Evolutionary conservation across 257 asterid species (phyloP).

Genomic region (Rhazya stricta): DNA sequence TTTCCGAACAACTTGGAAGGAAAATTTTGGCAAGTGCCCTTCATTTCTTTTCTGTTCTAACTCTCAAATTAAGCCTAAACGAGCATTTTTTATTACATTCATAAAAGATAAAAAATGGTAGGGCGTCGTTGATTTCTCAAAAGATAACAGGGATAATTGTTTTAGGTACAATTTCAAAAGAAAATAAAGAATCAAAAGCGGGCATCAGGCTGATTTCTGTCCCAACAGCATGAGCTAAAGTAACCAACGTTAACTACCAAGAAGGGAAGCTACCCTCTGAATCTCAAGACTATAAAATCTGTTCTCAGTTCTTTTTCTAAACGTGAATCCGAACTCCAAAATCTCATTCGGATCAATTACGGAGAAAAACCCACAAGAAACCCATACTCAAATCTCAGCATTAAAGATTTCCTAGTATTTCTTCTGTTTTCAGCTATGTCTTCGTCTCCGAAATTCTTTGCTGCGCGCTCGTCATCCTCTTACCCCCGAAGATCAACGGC

Average conservation of each 20-base stretch:
- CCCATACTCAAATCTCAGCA: constrained; percentile 1
- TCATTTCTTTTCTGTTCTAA: too few species aligned
- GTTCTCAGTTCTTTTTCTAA: not conserved
- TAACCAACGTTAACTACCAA: not conserved
- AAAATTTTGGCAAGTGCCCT: too few species aligned
- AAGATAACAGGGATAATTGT: too few species aligned
- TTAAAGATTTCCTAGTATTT: not conserved
- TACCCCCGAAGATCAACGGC: constrained; percentile 46
- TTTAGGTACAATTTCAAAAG: too few species aligned
- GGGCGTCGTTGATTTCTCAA: too few species aligned
- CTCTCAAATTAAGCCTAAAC: too few species aligned
- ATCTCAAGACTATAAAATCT: not conserved
- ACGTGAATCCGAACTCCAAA: not conserved
- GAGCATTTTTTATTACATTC: too few species aligned
- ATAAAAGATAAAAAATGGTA: too few species aligned
- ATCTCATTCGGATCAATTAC: not conserved
- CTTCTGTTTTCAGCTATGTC: constrained; percentile 41
- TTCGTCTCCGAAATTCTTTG: constrained; percentile 71
- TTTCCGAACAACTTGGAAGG: too few species aligned
- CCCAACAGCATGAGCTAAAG: not conserved
- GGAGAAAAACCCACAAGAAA: not conserved
- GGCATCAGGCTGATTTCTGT: not conserved
- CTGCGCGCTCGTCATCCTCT: constrained; percentile 50
- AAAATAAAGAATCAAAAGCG: too few species aligned
- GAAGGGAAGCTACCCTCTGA: not conserved